Evolutionary conservation across 768 basidiomycete genomes (phyloP).

Genomic region (Trametes cinnabarina): DNA sequence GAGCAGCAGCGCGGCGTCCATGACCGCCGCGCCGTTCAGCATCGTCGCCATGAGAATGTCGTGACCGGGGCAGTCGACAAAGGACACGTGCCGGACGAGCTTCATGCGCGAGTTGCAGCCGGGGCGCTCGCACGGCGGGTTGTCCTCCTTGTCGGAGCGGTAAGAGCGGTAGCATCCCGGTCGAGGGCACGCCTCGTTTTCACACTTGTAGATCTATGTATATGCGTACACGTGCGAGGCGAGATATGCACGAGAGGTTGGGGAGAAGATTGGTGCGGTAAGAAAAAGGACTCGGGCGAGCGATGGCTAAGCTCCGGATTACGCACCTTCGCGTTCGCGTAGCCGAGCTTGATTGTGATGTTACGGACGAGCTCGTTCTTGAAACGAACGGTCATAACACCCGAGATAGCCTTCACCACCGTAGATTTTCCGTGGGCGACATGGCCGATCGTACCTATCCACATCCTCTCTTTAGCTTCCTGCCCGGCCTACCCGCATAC

Average conservation of each 20-base stretch:
- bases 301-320: no score
- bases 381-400: slow-evolving; percentile 96
- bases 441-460: slow-evolving; percentile 92
- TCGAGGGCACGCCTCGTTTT: slow-evolving; percentile 88
- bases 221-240: not conserved
- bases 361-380: slow-evolving; percentile 99
- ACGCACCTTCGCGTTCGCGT: slow-evolving; percentile 95
- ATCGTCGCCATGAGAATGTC: slow-evolving; percentile 99
- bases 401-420: slow-evolving; percentile 97
- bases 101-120: slow-evolving; percentile 90
- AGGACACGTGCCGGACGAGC: slow-evolving; percentile 93
- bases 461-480: not conserved
- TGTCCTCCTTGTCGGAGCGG: slow-evolving; percentile 90
- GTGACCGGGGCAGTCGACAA: slow-evolving; percentile 97
- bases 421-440: slow-evolving; percentile 98
- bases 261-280: no score
- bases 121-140: slow-evolving; percentile 89
- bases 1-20: slow-evolving; percentile 96
- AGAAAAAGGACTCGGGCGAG: no score
- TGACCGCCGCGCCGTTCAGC: slow-evolving; percentile 99
- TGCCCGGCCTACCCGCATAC: not conserved
- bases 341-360: slow-evolving; percentile 99
- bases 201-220: slow-evolving; percentile 94
- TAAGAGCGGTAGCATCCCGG: slow-evolving; percentile 95
- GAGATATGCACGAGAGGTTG: no score